Base-by-base conservation (phyloP, 257 asterid genomes). In the Scutellaria baicalensis region DNA sequence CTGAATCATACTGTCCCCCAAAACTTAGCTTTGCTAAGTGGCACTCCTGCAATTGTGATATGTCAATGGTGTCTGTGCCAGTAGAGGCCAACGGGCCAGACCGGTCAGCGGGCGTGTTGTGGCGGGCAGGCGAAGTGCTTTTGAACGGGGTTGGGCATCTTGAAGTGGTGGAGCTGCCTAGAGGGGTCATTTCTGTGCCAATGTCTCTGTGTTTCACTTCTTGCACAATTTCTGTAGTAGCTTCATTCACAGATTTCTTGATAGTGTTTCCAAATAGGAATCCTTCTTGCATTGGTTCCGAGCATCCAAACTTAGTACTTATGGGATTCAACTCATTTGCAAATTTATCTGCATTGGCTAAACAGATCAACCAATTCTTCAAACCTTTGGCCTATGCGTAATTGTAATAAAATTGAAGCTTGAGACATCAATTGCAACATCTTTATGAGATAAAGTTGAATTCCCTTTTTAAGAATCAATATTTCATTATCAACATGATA, bases 101-200 rank as follows among this genome's bases (percentile, higher is more conserved):
- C 73, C 93, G 85, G 54, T 84, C 65, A 4, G 86, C 84, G 0
- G 99, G 99, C 0, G 97, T 94, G 83, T 85, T 94, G 78, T 91
- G 97, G 11, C 96, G 88, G 6, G 85, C 91, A 0, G 99, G 99
- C 0, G 97, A 89, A 11, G 85, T 64, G 82, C 89, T 84, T 64
- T 49, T 75, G 84, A 94, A 84, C 0, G 97, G 97, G 23, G 97
- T 94, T 1, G 90, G 97, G 75, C 99, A 94, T 80, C 97, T 83
- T 69, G 99, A 91, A 27, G 97, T 91, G 40, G 92, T 88, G 45
- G 93, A 86, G 80, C 97, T 94, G 43, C 92, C 99, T 0, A 94
- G 81, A 43, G 99, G 99, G 18, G 97, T 91, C 99, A 94, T 94
- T 68, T 91, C 97, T 49, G 99, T 94, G 67, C 99, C 99, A 40